These are phyloP conservation scores for Discostella stelligeroides DNA, from an alignment of 108 stramenopile genomes.

Conservation along the genomic window DNA sequence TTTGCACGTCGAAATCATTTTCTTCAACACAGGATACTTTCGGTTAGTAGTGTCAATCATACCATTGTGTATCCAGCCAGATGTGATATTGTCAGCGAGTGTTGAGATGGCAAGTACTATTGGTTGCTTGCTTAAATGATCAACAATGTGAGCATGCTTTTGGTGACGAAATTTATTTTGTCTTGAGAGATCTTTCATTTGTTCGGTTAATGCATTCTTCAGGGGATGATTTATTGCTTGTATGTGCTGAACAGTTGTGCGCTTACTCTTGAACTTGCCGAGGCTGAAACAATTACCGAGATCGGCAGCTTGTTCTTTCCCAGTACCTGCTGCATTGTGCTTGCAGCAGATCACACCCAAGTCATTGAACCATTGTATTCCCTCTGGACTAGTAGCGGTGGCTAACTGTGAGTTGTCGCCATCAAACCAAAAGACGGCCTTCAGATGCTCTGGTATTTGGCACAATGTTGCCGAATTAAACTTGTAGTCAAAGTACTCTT, in stretches of 20 bases:
- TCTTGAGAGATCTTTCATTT: background rate
- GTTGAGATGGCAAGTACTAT: background rate
- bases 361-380: background rate
- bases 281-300: background rate
- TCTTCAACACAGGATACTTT: background rate
- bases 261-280: background rate
- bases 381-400: background rate
- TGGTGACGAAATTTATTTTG: background rate
- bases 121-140: background rate
- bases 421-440: slow-evolving; percentile 6
- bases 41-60: background rate
- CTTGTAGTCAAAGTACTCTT: background rate
- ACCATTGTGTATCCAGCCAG: background rate
- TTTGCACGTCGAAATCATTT: background rate
- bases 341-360: background rate
- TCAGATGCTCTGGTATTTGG: too few relatives aligned
- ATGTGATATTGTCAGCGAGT: background rate
- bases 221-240: background rate
- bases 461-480: too few relatives aligned
- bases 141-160: slow-evolving; percentile 5
- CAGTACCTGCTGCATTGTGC: slow-evolving; percentile 8
- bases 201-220: background rate
- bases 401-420: slow-evolving; percentile 9
- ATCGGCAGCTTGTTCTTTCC: slow-evolving; percentile 4
- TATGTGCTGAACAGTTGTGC: background rate